These are phyloP conservation scores for Chlorella ohadii DNA, from an alignment of 139 green algal genomes.

Conservation along the genomic window DNA sequence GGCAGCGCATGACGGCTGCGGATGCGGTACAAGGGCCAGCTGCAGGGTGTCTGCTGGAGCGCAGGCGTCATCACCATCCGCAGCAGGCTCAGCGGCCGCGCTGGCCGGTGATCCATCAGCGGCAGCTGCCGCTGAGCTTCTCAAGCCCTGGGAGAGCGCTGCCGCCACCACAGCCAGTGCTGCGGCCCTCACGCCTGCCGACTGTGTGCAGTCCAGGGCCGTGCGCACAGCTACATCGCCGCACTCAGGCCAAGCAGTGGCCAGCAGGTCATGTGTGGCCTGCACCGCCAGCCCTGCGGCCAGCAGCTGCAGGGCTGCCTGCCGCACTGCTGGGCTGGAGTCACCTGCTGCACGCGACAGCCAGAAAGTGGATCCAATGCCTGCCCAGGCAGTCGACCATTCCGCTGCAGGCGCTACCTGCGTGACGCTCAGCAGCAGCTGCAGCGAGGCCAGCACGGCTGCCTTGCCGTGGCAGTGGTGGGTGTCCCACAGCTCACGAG, in stretches of 20 bases:
- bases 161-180: not conserved
- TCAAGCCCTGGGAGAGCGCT: not conserved
- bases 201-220: not conserved
- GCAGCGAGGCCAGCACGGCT: not conserved
- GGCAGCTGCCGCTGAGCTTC: not conserved
- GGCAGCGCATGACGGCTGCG: too few species aligned
- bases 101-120: not conserved
- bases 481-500: not conserved
- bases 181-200: not conserved
- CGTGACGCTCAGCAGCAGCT: not conserved
- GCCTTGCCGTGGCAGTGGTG: constrained; percentile 16
- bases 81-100: not conserved
- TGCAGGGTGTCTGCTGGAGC: too few species aligned
- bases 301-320: not conserved
- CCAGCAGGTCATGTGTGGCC: not conserved
- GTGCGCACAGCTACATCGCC: not conserved
- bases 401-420: not conserved
- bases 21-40: too few species aligned
- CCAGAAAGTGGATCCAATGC: not conserved
- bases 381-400: not conserved
- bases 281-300: not conserved
- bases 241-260: constrained; percentile 4
- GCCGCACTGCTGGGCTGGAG: not conserved
- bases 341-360: constrained; percentile 6
- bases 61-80: not conserved